Evolutionary conservation across 257 asterid species (phyloP), one percentile per base, ranked within the genome.

Genomic region (Solanum chmielewskii): DNA sequence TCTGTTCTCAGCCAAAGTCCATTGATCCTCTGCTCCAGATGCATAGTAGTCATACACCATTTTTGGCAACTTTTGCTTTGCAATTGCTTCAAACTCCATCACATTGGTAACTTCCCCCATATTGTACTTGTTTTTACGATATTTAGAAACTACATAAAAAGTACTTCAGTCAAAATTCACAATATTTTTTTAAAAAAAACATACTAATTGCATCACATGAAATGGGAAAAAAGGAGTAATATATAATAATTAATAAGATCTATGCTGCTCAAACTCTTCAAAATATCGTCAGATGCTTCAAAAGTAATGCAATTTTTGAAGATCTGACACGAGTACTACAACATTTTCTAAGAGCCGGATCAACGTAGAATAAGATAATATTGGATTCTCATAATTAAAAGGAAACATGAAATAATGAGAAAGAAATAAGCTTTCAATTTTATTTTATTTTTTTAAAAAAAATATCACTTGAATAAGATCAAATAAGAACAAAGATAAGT

Each of bases 101-200:
- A 96, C 99, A 86, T 96, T 96, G 84, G 99, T 95, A 47, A 96
- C 39, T 93, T 92, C 95, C 39, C 70, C 98, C 99, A 96, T 96
- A 89, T 88, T 74, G 4, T 37, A 23, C 66, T 39, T 87, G 49
- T 31, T 76, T 76, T 84, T 86, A 81, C 77, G 75, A 73, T 37
- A 35, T 73, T 73, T 20, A 73, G 9, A 73, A 73, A 37, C 80
- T 35, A 35, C 47, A 20, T 35, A 73, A 73, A 71, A 35, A 20
- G 9, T 33, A 15, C 2, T 35, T 9, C 1, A 35, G 27, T 20
- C 4, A 35, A 23, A 35, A 10, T 35, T 35, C 3, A 73, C 35
- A 52, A 16, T 31, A 31, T 31, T 16, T 15, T 35, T 35, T 3
- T 27, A 27, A 35, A 31, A 70, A 69, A 31, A 11, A 3, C 41